Evolutionary conservation across 225 moss, liverwort and hornwort species (phyloP).

Genomic region (Polytrichum commune): DNA sequence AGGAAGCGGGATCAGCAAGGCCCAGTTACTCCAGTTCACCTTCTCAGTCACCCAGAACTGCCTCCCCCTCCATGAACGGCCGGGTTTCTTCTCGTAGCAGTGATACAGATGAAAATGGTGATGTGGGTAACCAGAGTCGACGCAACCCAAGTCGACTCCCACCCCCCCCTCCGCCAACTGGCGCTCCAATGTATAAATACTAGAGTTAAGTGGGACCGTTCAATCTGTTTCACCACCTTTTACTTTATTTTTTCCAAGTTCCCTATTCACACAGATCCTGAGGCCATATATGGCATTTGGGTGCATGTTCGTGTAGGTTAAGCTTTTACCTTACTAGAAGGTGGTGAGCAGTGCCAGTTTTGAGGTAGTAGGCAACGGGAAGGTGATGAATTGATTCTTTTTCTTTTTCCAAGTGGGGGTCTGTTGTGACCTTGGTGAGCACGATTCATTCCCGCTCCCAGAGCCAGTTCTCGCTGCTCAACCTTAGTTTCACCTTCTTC

Average conservation of each 20-base stretch:
- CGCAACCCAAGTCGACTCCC: slow-evolving; percentile 58
- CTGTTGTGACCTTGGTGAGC: slow-evolving; percentile 4
- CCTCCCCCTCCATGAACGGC: slow-evolving; percentile 44
- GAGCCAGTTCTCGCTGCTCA: neutral
- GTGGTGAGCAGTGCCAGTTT: slow-evolving; percentile 8
- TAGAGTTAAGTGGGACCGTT: slow-evolving; percentile 20
- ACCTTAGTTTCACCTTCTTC: slow-evolving; percentile 10
- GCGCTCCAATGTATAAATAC: slow-evolving; percentile 70
- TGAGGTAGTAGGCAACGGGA: slow-evolving; percentile 18
- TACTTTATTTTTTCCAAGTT: neutral
- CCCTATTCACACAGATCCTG: slow-evolving; percentile 4
- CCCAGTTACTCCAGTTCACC: slow-evolving; percentile 47
- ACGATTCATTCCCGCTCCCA: neutral
- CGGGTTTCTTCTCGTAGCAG: slow-evolving; percentile 46
- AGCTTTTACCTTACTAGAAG: slow-evolving; percentile 9
- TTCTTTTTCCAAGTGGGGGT: neutral
- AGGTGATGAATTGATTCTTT: slow-evolving; percentile 28
- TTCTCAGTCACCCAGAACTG: slow-evolving; percentile 39
- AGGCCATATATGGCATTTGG: neutral
- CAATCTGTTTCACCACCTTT: neutral
- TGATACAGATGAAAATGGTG: slow-evolving; percentile 55
- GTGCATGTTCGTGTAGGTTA: slow-evolving; percentile 8
- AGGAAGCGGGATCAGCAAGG: slow-evolving; percentile 45
- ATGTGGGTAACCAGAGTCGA: slow-evolving; percentile 40
- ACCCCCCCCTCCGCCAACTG: slow-evolving; percentile 61